Percentiles rank a stretch among this genome's conserved stretches.
Conservation (phyloP, 2,329 filamentous ascomycete species). For the Epichloe gansuensis region DNA sequence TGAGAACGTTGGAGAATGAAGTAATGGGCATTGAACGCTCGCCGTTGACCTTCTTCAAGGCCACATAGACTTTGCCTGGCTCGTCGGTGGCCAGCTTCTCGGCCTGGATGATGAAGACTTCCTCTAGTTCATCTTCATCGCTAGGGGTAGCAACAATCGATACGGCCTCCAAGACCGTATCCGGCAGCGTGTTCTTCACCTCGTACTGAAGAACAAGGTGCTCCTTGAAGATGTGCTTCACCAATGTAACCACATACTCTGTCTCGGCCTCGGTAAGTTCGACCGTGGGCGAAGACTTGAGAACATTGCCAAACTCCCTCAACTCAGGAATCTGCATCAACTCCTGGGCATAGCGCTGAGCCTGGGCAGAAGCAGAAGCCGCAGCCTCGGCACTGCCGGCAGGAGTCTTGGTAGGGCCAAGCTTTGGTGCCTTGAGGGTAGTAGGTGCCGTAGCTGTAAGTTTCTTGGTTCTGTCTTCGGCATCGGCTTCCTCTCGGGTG, state of each 20-base stretch:
- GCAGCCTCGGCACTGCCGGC: constrained; percentile 59
- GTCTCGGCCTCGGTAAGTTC: constrained; percentile 96
- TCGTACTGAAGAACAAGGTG: constrained; percentile 94
- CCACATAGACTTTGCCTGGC: constrained; percentile 88
- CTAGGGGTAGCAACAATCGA: constrained; percentile 68
- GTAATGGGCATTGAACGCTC: constrained; percentile 66
- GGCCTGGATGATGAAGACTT: constrained; percentile 88
- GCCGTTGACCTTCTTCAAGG: constrained; percentile 74
- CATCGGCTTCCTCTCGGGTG: constrained; percentile 88
- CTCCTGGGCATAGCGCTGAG: constrained; percentile 82
- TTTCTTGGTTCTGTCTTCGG: constrained; percentile 94
- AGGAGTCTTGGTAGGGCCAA: constrained; percentile 61
- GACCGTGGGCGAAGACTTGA: constrained; percentile 78
- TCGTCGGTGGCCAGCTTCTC: constrained; percentile 73
- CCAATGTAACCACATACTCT: constrained; percentile 84
- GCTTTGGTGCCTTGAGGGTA: constrained; percentile 83
- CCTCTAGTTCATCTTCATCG: constrained; percentile 73
- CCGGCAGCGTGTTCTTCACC: constrained; percentile 91
- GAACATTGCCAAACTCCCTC: constrained; percentile 74
- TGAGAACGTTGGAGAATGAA: constrained; percentile 83
- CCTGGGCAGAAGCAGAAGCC: constrained; percentile 64
- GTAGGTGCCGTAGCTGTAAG: constrained; percentile 85
- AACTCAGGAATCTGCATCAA: constrained; percentile 83
- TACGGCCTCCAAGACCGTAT: constrained; percentile 82
- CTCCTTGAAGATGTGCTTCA: constrained; percentile 98